Conservation (phyloP, 805 yeast genomes). For the Nakazawaea populi region DNA sequence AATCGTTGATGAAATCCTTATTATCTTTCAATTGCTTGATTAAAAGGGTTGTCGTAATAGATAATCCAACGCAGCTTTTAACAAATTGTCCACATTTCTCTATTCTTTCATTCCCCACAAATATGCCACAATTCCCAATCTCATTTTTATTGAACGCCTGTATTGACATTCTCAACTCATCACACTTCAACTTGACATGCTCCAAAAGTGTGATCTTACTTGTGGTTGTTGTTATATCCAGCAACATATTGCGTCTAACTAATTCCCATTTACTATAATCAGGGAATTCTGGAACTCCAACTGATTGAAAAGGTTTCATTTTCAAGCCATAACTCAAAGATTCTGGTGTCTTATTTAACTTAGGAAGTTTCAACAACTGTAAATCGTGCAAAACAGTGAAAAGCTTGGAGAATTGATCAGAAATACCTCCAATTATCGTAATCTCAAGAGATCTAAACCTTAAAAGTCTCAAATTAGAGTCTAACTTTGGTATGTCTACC, state of each 20-base stretch:
- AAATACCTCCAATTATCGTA: conserved; percentile 21
- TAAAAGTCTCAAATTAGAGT: conserved; percentile 19
- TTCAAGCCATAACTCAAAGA: conserved; percentile 47
- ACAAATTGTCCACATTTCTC: conserved; percentile 11
- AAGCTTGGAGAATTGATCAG: conserved; percentile 4
- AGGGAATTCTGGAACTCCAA: conserved; percentile 73
- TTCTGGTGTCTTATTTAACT: conserved; percentile 21
- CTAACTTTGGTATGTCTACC: conserved; percentile 29
- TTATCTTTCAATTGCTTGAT: conserved; percentile 13
- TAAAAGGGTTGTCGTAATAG: conserved; percentile 14
- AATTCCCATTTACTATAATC: conserved; percentile 30
- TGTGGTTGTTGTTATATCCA: neutral
- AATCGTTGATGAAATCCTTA: conserved; percentile 9
- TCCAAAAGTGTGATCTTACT: conserved; percentile 13
- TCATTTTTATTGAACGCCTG: conserved; percentile 18
- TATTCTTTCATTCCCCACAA: conserved; percentile 18
- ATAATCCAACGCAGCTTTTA: conserved; percentile 25
- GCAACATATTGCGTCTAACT: neutral
- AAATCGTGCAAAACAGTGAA: conserved; percentile 9
- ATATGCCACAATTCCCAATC: conserved; percentile 23
- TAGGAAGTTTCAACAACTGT: conserved; percentile 21
- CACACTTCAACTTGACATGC: conserved; percentile 14
- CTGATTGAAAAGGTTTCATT: conserved; percentile 73
- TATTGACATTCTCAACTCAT: conserved; percentile 8
- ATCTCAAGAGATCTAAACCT: conserved; percentile 19